A percentile compares a stretch with the other conserved stretches of the same genome.
These are phyloP conservation scores for Plasmodium ovale DNA, from an alignment of 169 alveolate genomes.

Conservation along the genomic window DNA sequence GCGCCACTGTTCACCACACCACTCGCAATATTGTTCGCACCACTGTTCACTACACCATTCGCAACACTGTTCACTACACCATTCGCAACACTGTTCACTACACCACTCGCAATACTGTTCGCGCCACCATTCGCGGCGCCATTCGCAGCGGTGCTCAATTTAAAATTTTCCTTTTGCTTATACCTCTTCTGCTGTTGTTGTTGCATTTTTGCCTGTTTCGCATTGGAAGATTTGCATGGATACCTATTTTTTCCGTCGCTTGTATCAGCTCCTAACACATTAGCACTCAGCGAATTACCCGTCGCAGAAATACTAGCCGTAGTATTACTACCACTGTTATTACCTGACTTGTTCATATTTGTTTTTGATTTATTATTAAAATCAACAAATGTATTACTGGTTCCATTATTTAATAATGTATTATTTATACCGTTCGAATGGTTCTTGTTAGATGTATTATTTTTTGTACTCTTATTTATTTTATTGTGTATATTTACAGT, in stretches of 20 bases:
- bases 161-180: constrained; percentile 29
- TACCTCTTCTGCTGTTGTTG: constrained; percentile 25
- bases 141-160: not conserved
- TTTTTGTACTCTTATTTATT: not conserved
- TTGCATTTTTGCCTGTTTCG: constrained; percentile 3
- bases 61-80: no score
- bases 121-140: not conserved
- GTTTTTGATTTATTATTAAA: not conserved
- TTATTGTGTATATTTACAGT: constrained; percentile 2
- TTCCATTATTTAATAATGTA: not conserved
- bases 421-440: not conserved
- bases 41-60: no score
- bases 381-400: no score
- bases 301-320: not conserved
- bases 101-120: no score
- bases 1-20: not conserved
- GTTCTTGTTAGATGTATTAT: constrained; percentile 1
- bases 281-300: no score
- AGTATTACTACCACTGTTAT: constrained; percentile 2
- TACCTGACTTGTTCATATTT: not conserved
- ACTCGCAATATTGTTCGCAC: no score
- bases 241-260: constrained; percentile 12
- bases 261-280: not conserved
- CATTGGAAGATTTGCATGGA: not conserved
- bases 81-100: no score